These are phyloP conservation scores for Eimeria tenella DNA, from an alignment of 169 alveolate species.

Conservation along the genomic window DNA sequence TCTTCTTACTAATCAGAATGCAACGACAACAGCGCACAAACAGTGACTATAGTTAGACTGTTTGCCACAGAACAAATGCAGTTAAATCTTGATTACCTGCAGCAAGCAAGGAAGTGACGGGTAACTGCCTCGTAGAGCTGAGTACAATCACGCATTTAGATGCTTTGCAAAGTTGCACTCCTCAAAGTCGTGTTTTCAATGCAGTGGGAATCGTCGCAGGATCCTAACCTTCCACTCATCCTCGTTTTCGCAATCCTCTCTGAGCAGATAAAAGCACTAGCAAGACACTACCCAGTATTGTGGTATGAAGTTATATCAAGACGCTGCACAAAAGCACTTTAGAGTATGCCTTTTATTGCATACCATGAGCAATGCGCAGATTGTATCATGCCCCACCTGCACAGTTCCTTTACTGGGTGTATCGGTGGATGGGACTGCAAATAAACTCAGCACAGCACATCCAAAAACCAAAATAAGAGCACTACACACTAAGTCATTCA, in stretches of 20 bases:
- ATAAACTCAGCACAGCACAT: neutral
- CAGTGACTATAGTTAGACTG: no score
- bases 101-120: slow-evolving; percentile 91
- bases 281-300: neutral
- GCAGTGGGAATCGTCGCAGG: neutral
- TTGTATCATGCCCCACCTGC: slow-evolving; percentile 79
- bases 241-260: slow-evolving; percentile 84
- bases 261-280: slow-evolving; percentile 5
- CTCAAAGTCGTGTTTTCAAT: neutral
- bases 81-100: slow-evolving; percentile 63
- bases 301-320: no score
- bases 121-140: slow-evolving; percentile 88
- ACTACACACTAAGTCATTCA: no score
- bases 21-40: no score
- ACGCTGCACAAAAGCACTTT: no score
- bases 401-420: slow-evolving; percentile 97
- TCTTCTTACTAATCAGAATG: no score
- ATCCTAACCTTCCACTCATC: slow-evolving; percentile 79
- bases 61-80: neutral
- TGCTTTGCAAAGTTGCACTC: neutral
- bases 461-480: no score
- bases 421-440: slow-evolving; percentile 99
- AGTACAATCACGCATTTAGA: slow-evolving; percentile 74
- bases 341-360: no score
- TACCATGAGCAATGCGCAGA: neutral